Conservation (phyloP, 1,139 yeast species). For the Sugiyamaella castrensis region DNA sequence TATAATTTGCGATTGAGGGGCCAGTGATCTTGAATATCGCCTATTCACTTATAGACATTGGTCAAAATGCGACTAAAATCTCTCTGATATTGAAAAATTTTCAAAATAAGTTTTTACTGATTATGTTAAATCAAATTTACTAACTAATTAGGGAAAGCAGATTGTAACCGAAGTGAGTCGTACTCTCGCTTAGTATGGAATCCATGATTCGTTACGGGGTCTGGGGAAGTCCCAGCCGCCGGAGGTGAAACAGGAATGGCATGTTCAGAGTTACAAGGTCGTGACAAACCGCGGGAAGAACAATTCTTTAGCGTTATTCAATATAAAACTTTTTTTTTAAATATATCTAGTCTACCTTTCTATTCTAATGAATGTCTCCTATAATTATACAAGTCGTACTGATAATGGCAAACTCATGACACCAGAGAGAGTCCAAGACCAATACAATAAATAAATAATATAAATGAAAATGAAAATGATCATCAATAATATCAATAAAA, state of each 20-base stretch:
- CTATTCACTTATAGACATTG: conserved; percentile 31
- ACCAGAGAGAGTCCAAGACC: no score
- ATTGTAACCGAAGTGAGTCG: no score
- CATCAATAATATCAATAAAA: not conserved
- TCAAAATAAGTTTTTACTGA: no score
- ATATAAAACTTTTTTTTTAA: not conserved
- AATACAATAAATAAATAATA: not conserved
- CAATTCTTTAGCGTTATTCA: no score
- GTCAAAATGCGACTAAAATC: conserved; percentile 33
- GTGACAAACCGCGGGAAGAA: no score
- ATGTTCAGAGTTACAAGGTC: no score
- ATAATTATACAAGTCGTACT: conserved; percentile 5
- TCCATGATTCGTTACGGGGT: no score
- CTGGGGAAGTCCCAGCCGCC: conserved; percentile 1
- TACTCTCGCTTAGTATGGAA: no score
- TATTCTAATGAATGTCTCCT: conserved; percentile 13
- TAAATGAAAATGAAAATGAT: not conserved
- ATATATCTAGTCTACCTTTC: conserved; percentile 8
- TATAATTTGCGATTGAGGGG: conserved; percentile 65
- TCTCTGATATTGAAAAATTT: conserved; percentile 5
- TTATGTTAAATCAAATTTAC: no score
- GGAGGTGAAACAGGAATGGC: no score
- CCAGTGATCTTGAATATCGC: conserved; percentile 32
- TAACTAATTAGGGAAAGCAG: no score
- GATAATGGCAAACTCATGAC: no score